Percentiles rank a stretch among this genome's conserved stretches.
Evolutionary conservation across 495 filamentous ascomycete genomes (phyloP).

Genomic region (Neurospora sublineolata): DNA sequence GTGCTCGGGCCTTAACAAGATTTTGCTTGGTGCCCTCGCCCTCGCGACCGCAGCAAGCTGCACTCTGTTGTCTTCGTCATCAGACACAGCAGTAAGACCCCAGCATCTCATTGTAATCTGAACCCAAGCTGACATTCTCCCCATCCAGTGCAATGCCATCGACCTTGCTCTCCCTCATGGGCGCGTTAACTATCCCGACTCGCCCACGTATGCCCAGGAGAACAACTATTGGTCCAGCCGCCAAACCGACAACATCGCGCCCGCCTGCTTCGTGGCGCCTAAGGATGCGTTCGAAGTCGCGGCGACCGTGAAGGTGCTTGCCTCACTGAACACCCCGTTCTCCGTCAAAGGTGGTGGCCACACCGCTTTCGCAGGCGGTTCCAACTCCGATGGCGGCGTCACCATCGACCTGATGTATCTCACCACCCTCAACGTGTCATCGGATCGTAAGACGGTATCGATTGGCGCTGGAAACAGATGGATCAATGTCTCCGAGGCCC

Average conservation of each 20-base stretch:
- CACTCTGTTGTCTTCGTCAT: background rate
- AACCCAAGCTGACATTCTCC: background rate
- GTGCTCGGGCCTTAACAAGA: background rate
- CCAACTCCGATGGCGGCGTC: conserved; percentile 40
- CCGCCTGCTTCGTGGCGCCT: conserved; percentile 35
- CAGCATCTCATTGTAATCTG: background rate
- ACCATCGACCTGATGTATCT: conserved; percentile 43
- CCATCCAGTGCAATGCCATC: conserved; percentile 8
- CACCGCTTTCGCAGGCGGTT: conserved; percentile 35
- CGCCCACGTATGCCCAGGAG: conserved; percentile 6
- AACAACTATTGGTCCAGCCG: conserved; percentile 41
- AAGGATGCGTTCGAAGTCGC: conserved; percentile 27
- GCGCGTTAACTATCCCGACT: conserved; percentile 11
- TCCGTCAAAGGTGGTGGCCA: conserved; percentile 44
- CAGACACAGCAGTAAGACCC: background rate
- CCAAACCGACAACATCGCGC: conserved; percentile 18
- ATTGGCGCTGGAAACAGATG: conserved; percentile 40
- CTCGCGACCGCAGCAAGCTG: background rate
- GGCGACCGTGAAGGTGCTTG: conserved; percentile 20
- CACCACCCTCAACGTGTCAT: conserved; percentile 24
- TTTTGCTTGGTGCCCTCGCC: background rate
- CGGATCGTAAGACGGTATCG: conserved; percentile 21
- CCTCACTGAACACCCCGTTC: conserved; percentile 28
- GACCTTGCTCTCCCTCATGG: conserved; percentile 6
- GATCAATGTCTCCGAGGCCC: conserved; percentile 40